These are phyloP conservation scores for Lentinula boryana DNA, from an alignment of 768 basidiomycete species.

Conservation along the genomic window DNA sequence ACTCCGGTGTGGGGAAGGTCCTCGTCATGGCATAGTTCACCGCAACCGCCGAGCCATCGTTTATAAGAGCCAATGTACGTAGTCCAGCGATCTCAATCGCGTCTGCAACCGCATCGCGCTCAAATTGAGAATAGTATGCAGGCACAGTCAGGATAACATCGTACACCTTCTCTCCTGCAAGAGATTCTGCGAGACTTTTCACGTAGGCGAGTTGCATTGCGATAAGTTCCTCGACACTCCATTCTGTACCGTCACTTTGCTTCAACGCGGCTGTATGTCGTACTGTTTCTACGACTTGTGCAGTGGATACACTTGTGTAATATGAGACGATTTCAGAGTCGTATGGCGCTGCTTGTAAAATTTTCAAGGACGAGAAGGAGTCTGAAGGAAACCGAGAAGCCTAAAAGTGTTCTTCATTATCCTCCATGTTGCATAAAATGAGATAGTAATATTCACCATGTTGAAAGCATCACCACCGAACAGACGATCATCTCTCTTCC, in stretches of 20 bases:
- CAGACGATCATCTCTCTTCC: slow-evolving; percentile 86
- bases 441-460: slow-evolving; percentile 50
- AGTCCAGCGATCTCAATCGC: slow-evolving; percentile 91
- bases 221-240: slow-evolving; percentile 84
- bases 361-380: slow-evolving; percentile 82
- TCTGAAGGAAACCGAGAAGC: slow-evolving; percentile 89
- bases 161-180: slow-evolving; percentile 68
- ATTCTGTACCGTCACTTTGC: slow-evolving; percentile 60
- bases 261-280: slow-evolving; percentile 58
- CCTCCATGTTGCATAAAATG: not conserved
- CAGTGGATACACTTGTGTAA: slow-evolving; percentile 50
- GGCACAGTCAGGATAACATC: slow-evolving; percentile 91
- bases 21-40: slow-evolving; percentile 98
- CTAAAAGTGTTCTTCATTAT: slow-evolving; percentile 30
- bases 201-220: slow-evolving; percentile 94
- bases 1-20: slow-evolving; percentile 70
- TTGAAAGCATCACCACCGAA: slow-evolving; percentile 89
- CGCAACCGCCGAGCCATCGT: slow-evolving; percentile 93
- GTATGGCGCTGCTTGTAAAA: slow-evolving; percentile 68
- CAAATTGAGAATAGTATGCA: slow-evolving; percentile 82
- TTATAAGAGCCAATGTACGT: slow-evolving; percentile 74
- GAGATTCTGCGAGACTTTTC: slow-evolving; percentile 76
- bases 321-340: slow-evolving; percentile 54
- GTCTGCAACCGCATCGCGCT: slow-evolving; percentile 88
- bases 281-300: slow-evolving; percentile 44